Evolutionary conservation across 257 asterid genomes (phyloP), one percentile per base, ranked within the genome.

Genomic region (Knoxia roxburghii): DNA sequence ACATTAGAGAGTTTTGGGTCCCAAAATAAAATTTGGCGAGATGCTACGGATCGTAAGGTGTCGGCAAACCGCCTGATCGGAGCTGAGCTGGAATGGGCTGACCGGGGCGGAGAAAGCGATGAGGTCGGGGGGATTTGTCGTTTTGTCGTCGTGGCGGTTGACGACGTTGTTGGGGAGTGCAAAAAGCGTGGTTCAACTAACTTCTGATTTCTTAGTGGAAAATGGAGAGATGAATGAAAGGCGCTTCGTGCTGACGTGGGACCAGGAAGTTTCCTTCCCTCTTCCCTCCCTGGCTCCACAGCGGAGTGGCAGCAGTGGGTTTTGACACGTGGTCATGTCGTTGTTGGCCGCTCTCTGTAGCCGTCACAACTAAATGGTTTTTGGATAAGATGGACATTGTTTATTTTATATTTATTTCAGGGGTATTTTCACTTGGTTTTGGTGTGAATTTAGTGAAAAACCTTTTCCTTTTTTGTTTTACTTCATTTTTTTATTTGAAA

Each of bases 321-420:
- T 1, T 21, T 27, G 68, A 56, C 81, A 72, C 77, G 74, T 72
- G 49, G 63, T 1, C 12, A 8, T 18, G 57, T 39, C 54, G 17
- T 7, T 10, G 41, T 18, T 23, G n/a, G 60, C 57, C 39, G 54
- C 46, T 52, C 11, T 23, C n/a, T 69, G 52, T 20, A 18, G 18
- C 46, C 2, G 46, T 32, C 64, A 20, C 8, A 10, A 15, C 21
- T 20, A 18, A 66, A 21, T 7, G 39, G 40, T 59, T 68, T 48
- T 48, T 72, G 75, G 81, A 77, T 72, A 72, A 68, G 80, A 61
- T 41, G 50, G 23, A 7, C 45, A n/a, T n/a, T n/a, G n/a, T n/a
- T n/a, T n/a, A n/a, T n/a, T n/a, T n/a, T n/a, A n/a, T n/a, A n/a
- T n/a, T n/a, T n/a, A n/a, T n/a, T n/a, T n/a, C n/a, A n/a, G n/a